Evolutionary conservation across 257 asterid genomes (phyloP).

Genomic region (Solanum pinnatisectum): DNA sequence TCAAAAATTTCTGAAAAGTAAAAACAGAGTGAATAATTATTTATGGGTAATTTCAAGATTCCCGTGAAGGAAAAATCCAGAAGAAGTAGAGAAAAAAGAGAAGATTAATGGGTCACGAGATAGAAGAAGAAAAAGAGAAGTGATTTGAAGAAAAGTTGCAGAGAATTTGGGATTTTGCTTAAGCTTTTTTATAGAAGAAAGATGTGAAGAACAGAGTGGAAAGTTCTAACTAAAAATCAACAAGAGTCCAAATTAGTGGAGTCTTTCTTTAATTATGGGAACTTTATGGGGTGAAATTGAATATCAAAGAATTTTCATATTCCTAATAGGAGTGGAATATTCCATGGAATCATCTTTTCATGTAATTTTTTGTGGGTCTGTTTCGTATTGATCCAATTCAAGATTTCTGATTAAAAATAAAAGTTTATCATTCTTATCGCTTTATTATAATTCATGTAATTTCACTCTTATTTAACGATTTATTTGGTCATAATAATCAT

Average conservation of each 20-base stretch:
- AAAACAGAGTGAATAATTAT: background rate
- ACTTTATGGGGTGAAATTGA: background rate
- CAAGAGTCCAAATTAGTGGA: background rate
- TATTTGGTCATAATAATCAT: too few species aligned
- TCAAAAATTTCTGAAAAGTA: background rate
- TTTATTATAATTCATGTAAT: background rate
- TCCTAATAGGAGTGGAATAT: background rate
- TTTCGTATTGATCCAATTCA: background rate
- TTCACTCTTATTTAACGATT: background rate
- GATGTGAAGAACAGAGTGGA: background rate
- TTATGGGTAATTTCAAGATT: background rate
- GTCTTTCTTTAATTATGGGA: background rate
- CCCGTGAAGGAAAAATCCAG: conserved; percentile 9
- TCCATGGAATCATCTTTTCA: background rate
- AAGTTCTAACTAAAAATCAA: background rate
- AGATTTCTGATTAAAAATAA: fast-evolving
- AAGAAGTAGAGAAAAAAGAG: background rate
- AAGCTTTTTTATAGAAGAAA: background rate
- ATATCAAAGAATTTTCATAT: background rate
- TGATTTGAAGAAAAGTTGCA: background rate
- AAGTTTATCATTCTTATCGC: too few species aligned
- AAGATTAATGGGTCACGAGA: conserved; percentile 11
- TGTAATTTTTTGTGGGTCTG: background rate
- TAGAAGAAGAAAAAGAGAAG: background rate
- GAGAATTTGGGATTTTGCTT: background rate